Percentiles rank a stretch among this genome's conserved stretches.
Evolutionary conservation across 2,329 filamentous ascomycete species (phyloP).

Genomic region (Curvularia hawaiiensis): DNA sequence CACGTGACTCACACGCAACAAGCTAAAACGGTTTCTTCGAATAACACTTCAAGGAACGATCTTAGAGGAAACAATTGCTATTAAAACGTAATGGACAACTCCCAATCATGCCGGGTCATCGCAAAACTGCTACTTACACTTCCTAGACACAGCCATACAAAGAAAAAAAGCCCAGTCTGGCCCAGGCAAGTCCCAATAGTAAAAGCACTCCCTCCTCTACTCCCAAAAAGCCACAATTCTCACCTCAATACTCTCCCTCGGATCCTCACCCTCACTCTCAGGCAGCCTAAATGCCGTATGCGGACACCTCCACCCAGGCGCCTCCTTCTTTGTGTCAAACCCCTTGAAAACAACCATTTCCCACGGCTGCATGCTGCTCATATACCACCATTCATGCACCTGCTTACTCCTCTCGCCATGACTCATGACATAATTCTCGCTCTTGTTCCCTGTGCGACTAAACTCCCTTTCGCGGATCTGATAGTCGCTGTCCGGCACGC

Average conservation of each 20-base stretch:
- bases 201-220: background rate
- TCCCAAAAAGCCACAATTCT: conserved; percentile 30
- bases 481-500: conserved; percentile 24
- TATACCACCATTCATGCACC: conserved; percentile 36
- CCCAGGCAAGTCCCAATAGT: background rate
- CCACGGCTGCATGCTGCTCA: conserved; percentile 28
- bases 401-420: conserved; percentile 12
- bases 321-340: conserved; percentile 26
- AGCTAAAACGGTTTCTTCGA: background rate
- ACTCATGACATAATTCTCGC: conserved; percentile 27
- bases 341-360: conserved; percentile 37
- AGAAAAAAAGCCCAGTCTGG: background rate
- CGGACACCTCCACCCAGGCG: conserved; percentile 30
- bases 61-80: background rate
- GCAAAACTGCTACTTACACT: background rate
- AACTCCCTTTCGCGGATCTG: conserved; percentile 24
- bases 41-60: background rate
- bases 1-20: too few species aligned
- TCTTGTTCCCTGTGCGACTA: conserved; percentile 21
- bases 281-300: conserved; percentile 33
- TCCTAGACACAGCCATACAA: background rate
- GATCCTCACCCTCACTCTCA: conserved; percentile 15
- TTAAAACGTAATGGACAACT: background rate
- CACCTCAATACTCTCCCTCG: conserved; percentile 37
- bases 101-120: background rate